A percentile compares a stretch with the other conserved stretches of the same genome.
These are phyloP conservation scores for Leptographium procerum DNA, from an alignment of 2,329 filamentous ascomycete genomes.

Conservation along the genomic window DNA sequence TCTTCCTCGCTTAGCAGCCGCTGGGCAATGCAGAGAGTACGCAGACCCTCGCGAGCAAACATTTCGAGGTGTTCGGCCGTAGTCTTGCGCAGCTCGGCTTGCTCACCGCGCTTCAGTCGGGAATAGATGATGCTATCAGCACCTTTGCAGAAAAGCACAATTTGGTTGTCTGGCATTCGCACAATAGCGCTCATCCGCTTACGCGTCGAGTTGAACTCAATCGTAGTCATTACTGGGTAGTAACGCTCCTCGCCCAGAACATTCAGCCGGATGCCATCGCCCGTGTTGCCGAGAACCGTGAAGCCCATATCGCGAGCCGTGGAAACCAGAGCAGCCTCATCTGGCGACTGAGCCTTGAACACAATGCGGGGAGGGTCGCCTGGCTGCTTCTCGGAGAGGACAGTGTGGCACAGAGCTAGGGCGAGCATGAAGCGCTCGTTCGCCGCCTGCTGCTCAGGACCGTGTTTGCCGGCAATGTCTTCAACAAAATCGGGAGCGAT, in stretches of 20 bases:
- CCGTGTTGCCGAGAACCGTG: constrained; percentile 71
- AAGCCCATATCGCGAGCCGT: constrained; percentile 94
- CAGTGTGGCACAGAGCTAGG: constrained; percentile 89
- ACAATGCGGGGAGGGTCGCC: constrained; percentile 86
- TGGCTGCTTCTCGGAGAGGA: constrained; percentile 80
- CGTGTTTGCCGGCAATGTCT: constrained; percentile 69
- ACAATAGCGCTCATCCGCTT: constrained; percentile 98
- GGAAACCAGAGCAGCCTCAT: constrained; percentile 87
- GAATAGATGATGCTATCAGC: constrained; percentile 97
- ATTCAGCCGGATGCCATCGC: constrained; percentile 75
- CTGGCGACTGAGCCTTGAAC: constrained; percentile 95
- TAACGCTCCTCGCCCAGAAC: constrained; percentile 74
- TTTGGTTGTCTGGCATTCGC: constrained; percentile 81
- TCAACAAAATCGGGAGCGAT: constrained; percentile 80
- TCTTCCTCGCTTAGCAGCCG: constrained; percentile 69
- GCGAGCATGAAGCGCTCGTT: constrained; percentile 90
- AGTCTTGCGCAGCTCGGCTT: constrained; percentile 66
- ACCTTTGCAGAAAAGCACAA: constrained; percentile 91
- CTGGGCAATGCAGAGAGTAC: constrained; percentile 88
- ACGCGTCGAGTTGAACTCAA: constrained; percentile 93
- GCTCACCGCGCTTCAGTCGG: constrained; percentile 72
- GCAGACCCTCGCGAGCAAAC: constrained; percentile 89
- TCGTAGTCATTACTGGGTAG: constrained; percentile 82
- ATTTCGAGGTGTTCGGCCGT: constrained; percentile 94
- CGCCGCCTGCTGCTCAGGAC: constrained; percentile 62